phyloP scores from a whole-genome alignment of 2,329 filamentous ascomycete species.

The Pezicula radicicola region DNA sequence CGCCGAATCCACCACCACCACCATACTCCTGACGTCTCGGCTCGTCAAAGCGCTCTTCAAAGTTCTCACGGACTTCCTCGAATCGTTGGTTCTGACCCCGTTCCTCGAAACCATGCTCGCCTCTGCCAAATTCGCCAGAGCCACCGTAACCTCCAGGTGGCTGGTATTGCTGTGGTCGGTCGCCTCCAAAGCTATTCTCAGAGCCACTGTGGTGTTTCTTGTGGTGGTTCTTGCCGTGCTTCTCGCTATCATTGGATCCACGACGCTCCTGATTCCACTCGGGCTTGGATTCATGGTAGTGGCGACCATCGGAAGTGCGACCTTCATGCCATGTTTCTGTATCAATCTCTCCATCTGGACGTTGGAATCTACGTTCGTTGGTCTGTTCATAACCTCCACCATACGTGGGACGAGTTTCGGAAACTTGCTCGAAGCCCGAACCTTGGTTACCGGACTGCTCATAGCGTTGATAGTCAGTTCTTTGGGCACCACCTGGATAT shows the following conservation, averaged over 20 bases:
- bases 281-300: conserved; percentile 12
- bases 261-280: conserved; percentile 10
- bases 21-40: conserved; percentile 18
- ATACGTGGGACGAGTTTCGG: conserved; percentile 47
- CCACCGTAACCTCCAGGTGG: conserved; percentile 7
- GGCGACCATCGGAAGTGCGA: conserved; percentile 13
- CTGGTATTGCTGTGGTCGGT: neutral
- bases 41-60: conserved; percentile 20
- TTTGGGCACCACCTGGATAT: conserved; percentile 53
- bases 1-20: conserved; percentile 9
- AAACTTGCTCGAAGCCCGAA: conserved; percentile 57
- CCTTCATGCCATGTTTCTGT: conserved; percentile 19
- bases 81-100: neutral
- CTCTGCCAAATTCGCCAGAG: conserved; percentile 3
- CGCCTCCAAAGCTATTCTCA: conserved; percentile 4
- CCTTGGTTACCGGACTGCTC: conserved; percentile 44
- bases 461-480: conserved; percentile 59
- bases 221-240: conserved; percentile 21
- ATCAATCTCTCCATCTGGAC: conserved; percentile 30
- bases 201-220: conserved; percentile 24
- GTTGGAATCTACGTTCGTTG: conserved; percentile 48
- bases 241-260: conserved; percentile 23
- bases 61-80: conserved; percentile 9
- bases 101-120: too few species aligned
- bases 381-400: conserved; percentile 57